Evolutionary conservation across 306 rosid genomes (phyloP).

Genomic region (Hippophae gyantsensis): DNA sequence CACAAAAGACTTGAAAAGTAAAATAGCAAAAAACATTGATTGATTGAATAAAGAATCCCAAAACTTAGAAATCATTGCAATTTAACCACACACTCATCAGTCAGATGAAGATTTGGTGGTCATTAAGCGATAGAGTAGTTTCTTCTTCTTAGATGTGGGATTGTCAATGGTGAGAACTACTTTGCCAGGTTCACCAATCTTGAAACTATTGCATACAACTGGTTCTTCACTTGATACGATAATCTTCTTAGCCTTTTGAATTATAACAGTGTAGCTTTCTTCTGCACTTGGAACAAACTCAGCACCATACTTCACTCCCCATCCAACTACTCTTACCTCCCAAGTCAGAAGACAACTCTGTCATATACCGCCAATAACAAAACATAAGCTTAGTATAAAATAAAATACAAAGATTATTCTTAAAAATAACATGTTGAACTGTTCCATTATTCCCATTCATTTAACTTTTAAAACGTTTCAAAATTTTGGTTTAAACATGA

Average conservation of each 20-base stretch:
- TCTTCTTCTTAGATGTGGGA: conserved; percentile 89
- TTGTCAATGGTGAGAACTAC: conserved; percentile 73
- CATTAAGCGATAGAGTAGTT: conserved; percentile 84
- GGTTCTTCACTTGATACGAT: conserved; percentile 54
- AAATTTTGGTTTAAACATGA: no score
- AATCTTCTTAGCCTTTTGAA: conserved; percentile 68
- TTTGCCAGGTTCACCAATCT: conserved; percentile 64
- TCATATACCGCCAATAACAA: conserved; percentile 2
- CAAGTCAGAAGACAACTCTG: conserved; percentile 54
- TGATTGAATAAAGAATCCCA: no score
- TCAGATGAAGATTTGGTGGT: conserved; percentile 57
- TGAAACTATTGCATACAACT: conserved; percentile 51
- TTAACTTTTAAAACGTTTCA: no score
- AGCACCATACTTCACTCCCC: conserved; percentile 84
- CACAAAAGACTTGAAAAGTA: no score
- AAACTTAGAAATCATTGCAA: no score
- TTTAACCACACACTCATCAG: not conserved
- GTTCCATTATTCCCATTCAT: no score
- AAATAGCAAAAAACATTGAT: no score
- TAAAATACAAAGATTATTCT: no score
- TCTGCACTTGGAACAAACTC: conserved; percentile 71
- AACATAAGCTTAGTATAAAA: no score
- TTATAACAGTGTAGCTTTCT: conserved; percentile 65
- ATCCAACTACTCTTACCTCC: conserved; percentile 76
- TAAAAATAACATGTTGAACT: no score